phyloP scores from a whole-genome alignment of 1,139 yeast species.

The Kodamaea sp. region DNA sequence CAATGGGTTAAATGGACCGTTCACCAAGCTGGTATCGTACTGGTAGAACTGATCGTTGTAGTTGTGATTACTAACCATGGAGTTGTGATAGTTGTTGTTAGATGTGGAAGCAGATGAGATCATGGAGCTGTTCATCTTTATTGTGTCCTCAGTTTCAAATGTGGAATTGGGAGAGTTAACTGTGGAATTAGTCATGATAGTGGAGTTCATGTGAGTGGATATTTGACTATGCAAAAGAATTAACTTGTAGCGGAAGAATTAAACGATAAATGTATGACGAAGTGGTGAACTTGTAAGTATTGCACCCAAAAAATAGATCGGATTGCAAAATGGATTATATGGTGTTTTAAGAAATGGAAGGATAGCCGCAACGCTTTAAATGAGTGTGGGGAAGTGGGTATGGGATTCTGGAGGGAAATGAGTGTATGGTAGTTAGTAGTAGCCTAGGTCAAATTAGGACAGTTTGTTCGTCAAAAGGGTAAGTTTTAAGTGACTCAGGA shows the following conservation, averaged over 20 bases:
- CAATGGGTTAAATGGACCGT: slow-evolving; percentile 18
- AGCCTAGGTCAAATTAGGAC: too few species aligned
- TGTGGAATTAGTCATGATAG: slow-evolving; percentile 18
- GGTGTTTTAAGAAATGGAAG: too few species aligned
- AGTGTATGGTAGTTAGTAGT: too few species aligned
- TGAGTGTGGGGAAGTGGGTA: too few species aligned
- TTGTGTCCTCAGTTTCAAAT: slow-evolving; percentile 28
- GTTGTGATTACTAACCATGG: slow-evolving; percentile 4
- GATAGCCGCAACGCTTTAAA: too few species aligned
- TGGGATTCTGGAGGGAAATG: too few species aligned
- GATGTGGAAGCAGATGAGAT: slow-evolving; percentile 19
- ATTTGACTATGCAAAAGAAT: slow-evolving; percentile 6
- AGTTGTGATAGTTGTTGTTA: slow-evolving; percentile 8
- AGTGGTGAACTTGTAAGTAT: slow-evolving; percentile 3
- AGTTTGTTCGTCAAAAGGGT: too few species aligned
- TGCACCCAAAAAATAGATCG: slow-evolving; percentile 6
- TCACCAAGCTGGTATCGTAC: slow-evolving; percentile 9
- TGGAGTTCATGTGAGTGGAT: too few species aligned
- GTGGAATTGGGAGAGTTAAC: slow-evolving; percentile 23
- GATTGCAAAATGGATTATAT: too few species aligned
- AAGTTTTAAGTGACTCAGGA: too few species aligned
- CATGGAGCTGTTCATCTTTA: slow-evolving; percentile 22
- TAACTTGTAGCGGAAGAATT: slow-evolving; percentile 5
- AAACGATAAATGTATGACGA: slow-evolving; percentile 1
- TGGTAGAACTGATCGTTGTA: slow-evolving; percentile 14